Percentiles rank a stretch among this genome's conserved stretches.
These are phyloP conservation scores for Neurospora cerealis DNA, from an alignment of 495 filamentous ascomycete species.

Conservation along the genomic window DNA sequence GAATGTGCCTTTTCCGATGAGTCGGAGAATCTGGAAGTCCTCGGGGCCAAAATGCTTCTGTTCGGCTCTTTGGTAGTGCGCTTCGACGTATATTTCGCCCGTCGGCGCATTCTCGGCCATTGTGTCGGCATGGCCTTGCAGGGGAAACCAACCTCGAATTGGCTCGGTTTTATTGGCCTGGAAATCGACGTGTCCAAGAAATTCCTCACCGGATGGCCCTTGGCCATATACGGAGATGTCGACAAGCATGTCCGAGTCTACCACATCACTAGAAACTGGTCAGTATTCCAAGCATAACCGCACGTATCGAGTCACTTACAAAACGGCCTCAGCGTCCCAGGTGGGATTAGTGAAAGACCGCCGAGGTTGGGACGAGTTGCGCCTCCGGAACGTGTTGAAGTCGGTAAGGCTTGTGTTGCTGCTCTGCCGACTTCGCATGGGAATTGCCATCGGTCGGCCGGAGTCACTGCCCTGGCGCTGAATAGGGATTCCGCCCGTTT, in stretches of 20 bases:
- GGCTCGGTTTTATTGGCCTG: conserved; percentile 50
- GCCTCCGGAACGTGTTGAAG: conserved; percentile 55
- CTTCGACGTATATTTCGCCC: conserved; percentile 84
- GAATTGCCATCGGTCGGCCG: conserved; percentile 81
- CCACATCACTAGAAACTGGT: conserved; percentile 64
- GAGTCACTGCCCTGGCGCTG: conserved; percentile 61
- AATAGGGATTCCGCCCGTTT: conserved; percentile 50
- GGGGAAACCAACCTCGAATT: conserved; percentile 75
- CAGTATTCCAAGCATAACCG: conserved; percentile 15
- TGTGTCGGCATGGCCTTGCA: conserved; percentile 53
- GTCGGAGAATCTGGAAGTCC: conserved; percentile 89
- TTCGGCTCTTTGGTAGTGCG: conserved; percentile 79
- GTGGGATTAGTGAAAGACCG: conserved; percentile 75
- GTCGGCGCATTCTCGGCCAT: conserved; percentile 51
- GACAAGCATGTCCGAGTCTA: conserved; percentile 82
- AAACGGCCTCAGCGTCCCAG: conserved; percentile 92
- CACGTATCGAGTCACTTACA: conserved; percentile 49
- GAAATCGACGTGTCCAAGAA: conserved; percentile 82
- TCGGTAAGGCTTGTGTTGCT: conserved; percentile 79
- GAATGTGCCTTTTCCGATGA: conserved; percentile 97
- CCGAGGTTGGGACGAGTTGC: conserved; percentile 18
- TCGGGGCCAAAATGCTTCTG: conserved; percentile 92
- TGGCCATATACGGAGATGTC: conserved; percentile 93
- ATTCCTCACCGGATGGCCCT: conserved; percentile 67
- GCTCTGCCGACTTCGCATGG: conserved; percentile 90